Evolutionary conservation across 805 yeast genomes (phyloP).

Genomic region (Saturnispora mendoncae): DNA sequence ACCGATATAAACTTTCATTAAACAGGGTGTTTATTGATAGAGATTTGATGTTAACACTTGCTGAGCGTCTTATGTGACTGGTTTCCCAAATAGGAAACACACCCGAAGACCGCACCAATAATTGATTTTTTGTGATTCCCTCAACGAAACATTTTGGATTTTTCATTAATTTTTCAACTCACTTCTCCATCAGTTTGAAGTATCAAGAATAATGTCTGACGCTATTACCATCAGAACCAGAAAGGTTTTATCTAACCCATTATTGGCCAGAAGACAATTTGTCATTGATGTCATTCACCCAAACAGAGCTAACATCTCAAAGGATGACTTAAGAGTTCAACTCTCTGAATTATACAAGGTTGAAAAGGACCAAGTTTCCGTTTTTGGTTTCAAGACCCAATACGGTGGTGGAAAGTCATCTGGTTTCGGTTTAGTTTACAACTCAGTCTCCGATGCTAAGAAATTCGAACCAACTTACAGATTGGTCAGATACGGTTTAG

Average conservation of each 20-base stretch:
- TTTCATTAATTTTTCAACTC: constrained; percentile 5
- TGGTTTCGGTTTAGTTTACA: constrained; percentile 98
- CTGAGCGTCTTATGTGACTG: constrained; percentile 11
- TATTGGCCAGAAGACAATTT: constrained; percentile 98
- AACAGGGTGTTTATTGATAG: neutral
- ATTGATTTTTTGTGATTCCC: neutral
- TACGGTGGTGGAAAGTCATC: constrained; percentile 99
- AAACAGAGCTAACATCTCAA: constrained; percentile 97
- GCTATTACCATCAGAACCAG: constrained; percentile 99
- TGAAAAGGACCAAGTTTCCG: constrained; percentile 70
- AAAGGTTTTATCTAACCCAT: constrained; percentile 98
- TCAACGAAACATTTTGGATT: too few species aligned
- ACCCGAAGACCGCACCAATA: constrained; percentile 7
- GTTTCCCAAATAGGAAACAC: neutral
- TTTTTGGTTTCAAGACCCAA: constrained; percentile 98
- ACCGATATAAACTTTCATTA: constrained; percentile 18
- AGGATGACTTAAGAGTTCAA: constrained; percentile 91
- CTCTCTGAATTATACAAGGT: constrained; percentile 56
- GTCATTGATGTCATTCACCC: constrained; percentile 99
- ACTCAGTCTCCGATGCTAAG: constrained; percentile 95
- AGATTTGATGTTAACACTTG: constrained; percentile 16
- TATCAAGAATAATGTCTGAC: constrained; percentile 57
- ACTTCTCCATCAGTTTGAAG: neutral
- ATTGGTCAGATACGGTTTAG: constrained; percentile 97
- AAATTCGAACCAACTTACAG: constrained; percentile 99